Evolutionary conservation across 2,329 filamentous ascomycete genomes (phyloP).

Genomic region (Colletotrichum phormii): DNA sequence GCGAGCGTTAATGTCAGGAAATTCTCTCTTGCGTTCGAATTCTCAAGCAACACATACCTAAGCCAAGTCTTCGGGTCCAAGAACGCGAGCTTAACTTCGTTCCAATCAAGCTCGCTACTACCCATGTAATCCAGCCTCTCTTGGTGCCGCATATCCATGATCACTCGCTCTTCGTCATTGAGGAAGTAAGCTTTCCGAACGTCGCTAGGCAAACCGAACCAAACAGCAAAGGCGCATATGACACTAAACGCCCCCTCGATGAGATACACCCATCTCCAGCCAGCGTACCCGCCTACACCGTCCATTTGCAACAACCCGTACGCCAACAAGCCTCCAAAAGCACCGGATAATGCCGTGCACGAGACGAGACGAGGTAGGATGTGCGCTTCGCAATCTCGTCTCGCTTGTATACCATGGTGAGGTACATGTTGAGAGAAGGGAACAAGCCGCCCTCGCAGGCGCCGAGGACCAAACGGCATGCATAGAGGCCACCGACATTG

Average conservation of each 20-base stretch:
- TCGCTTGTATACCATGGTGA: slow-evolving; percentile 53
- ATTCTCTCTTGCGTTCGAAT: background rate
- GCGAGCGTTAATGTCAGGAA: background rate
- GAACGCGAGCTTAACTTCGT: slow-evolving; percentile 59
- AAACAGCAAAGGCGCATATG: slow-evolving; percentile 56
- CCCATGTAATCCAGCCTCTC: slow-evolving; percentile 61
- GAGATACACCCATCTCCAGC: slow-evolving; percentile 63
- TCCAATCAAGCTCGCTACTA: slow-evolving; percentile 60
- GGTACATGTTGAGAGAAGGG: slow-evolving; percentile 55
- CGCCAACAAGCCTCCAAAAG: slow-evolving; percentile 55
- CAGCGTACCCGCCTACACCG: slow-evolving; percentile 49
- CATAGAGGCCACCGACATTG: slow-evolving; percentile 54
- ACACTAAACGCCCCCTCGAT: slow-evolving; percentile 61
- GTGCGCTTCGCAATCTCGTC: slow-evolving; percentile 42
- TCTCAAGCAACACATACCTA: slow-evolving; percentile 44
- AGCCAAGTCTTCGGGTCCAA: slow-evolving; percentile 64
- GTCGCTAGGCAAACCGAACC: slow-evolving; percentile 59
- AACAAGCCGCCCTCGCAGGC: slow-evolving; percentile 61
- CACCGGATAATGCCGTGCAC: slow-evolving; percentile 61
- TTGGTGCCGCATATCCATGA: slow-evolving; percentile 61
- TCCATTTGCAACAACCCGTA: slow-evolving; percentile 59
- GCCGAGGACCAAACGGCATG: slow-evolving; percentile 58
- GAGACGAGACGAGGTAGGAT: slow-evolving; percentile 59
- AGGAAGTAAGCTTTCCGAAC: slow-evolving; percentile 61
- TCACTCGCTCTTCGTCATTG: slow-evolving; percentile 57